These are phyloP conservation scores for Exophiala dermatitidis DNA, from an alignment of 2,329 filamentous ascomycete species.

Conservation along the genomic window DNA sequence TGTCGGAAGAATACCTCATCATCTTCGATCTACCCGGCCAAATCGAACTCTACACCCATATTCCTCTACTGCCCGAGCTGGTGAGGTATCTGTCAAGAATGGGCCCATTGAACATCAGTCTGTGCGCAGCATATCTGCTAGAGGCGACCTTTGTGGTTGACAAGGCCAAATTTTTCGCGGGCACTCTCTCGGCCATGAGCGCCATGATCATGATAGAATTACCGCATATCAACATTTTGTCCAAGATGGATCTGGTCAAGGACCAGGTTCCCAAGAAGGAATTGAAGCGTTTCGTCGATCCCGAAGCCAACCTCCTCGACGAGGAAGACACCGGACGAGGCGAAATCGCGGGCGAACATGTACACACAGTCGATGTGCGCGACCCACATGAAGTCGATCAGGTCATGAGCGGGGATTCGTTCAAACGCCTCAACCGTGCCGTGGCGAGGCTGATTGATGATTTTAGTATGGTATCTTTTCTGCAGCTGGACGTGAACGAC, in stretches of 20 bases:
- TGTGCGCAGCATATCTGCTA: constrained; percentile 89
- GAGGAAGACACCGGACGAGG: constrained; percentile 60
- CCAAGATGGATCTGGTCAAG: constrained; percentile 96
- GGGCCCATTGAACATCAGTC: constrained; percentile 76
- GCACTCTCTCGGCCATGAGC: constrained; percentile 92
- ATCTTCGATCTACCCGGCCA: constrained; percentile 98
- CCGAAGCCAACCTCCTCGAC: constrained; percentile 73
- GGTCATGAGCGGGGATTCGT: constrained; percentile 73
- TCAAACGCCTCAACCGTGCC: constrained; percentile 74
- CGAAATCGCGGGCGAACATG: constrained; percentile 33
- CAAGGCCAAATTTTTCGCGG: constrained; percentile 93
- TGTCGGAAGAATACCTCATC: constrained; percentile 93
- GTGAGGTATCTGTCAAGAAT: constrained; percentile 71
- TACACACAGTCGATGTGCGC: constrained; percentile 44
- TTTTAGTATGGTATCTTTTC: constrained; percentile 95
- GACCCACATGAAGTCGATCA: constrained; percentile 56
- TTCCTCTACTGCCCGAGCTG: constrained; percentile 80
- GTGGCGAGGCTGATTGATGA: constrained; percentile 90
- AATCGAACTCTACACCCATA: constrained; percentile 96
- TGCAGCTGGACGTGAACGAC: constrained; percentile 80
- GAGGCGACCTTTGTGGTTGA: constrained; percentile 95
- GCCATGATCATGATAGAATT: constrained; percentile 98
- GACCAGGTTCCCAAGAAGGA: constrained; percentile 81
- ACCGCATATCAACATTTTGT: constrained; percentile 90
- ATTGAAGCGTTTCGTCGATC: constrained; percentile 80